Evolutionary conservation across 805 yeast species (phyloP), one percentile per base, ranked within the genome.

Genomic region (Ogataea salicorniae): DNA sequence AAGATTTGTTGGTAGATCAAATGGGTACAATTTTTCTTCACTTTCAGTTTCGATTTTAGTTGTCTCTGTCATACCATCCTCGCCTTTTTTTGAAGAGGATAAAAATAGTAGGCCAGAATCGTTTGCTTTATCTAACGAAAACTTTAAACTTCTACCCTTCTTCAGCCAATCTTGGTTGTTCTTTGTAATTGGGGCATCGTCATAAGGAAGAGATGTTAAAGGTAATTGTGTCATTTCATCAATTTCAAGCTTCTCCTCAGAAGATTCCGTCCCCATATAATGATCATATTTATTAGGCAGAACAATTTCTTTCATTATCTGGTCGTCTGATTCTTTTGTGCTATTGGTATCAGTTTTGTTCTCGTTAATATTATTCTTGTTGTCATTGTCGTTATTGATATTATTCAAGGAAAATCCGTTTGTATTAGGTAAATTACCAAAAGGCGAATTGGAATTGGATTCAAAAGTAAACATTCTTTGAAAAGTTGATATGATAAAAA

Each of bases 101-200:
- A 72, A 56, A 58, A 60, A 76, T 11, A 71, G 66, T 33, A 73
- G 55, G 22, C 76, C 77, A 34, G 67, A 61, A 16, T 69, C 67
- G 7, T 62, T 71, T 46, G 59, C 62, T 31, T 69, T 79, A 53
- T 82, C 80, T 60, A 67, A 64, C 68, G 68, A 72, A 64, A 68
- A 82, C 55, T 62, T 75, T 52, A 67, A 69, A 20, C 59, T 60
- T 47, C 73, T 62, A 1, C 72, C 67, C 7, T 61, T 54, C 34
- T 62, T 51, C 18, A 60, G 57, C 70, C 71, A 72, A n/a, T 52
- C 49, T 4, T 55, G 57, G 40, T 67, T 63, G 31, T 63, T 61
- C 18, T 45, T 46, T 9, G 52, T 60, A 8, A 59, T 39, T 15
- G 71, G 69, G 7, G 61, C 65, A 1, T 70, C 74, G 0, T 62